Conservation (phyloP, 2,329 filamentous ascomycete species). For the Cercospora beticola region DNA sequence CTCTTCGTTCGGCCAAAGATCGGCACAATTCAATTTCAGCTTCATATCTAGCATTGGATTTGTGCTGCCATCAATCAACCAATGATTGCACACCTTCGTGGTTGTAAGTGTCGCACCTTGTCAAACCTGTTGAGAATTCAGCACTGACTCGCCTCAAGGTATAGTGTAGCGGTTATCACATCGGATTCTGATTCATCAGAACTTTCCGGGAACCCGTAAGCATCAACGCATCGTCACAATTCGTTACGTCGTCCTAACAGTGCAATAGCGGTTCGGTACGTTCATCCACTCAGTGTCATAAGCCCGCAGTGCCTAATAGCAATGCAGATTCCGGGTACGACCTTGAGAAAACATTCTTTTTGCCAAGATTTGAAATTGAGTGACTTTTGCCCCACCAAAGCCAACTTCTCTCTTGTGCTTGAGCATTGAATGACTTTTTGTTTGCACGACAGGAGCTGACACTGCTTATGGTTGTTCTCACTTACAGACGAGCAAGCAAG, state of each 20-base stretch:
- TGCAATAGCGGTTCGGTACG: background rate
- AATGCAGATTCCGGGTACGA: background rate
- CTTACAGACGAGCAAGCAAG: too few relatives aligned
- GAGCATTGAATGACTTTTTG: too few relatives aligned
- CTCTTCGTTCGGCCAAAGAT: background rate
- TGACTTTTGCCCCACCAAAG: background rate
- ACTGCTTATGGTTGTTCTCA: too few relatives aligned
- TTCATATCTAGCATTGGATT: background rate
- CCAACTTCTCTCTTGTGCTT: background rate
- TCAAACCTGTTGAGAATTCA: background rate
- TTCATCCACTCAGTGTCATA: background rate
- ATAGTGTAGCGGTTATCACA: conserved; percentile 5
- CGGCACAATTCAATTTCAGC: background rate
- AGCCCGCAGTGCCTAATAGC: background rate
- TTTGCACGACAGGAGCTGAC: too few relatives aligned
- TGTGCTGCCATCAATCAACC: background rate
- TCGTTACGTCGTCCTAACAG: background rate
- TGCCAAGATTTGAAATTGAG: background rate
- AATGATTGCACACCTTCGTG: background rate
- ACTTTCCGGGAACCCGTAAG: background rate
- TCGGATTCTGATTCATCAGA: conserved; percentile 2
- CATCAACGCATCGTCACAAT: background rate
- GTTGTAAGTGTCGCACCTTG: background rate
- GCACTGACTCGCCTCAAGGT: background rate
- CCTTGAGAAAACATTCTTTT: background rate